Evolutionary conservation across 2,329 filamentous ascomycete species (phyloP), one percentile per base, ranked within the genome.

Genomic region (Diaporthe citrichinensis): DNA sequence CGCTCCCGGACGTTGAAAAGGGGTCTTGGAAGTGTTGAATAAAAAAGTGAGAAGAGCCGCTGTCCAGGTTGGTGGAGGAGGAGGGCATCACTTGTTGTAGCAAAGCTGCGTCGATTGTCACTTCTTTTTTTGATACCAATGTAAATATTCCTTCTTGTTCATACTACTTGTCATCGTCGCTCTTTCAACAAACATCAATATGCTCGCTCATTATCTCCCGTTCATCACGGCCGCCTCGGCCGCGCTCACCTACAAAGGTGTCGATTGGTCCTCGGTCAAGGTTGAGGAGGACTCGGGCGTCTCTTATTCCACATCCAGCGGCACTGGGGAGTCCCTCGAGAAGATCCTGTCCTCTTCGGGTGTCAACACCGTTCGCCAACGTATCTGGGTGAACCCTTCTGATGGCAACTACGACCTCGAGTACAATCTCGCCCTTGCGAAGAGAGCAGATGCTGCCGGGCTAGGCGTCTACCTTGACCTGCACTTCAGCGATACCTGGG

Each of bases 401-500:
- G 88, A 90, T 78, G 91, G 92, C 61, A 87, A 88, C 78, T 95
- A 95, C 82, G 89, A 93, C 82, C 86, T 94, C 57, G 90, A 90
- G 75, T 95, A 95, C 84, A 94, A 94, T 81, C 81, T 95, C 77
- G 84, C 89, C 73, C 87, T 95, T n/a, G 93, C 91, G 4, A 89
- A 89, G 81, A 88, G 93, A 69, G 92, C 92, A 4, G 88, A 91
- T 78, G 89, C 90, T 3, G 91, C 89, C 0, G 93, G 92, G 0
- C 81, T 95, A 72, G 86, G 85, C 2, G 85, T 94, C 51, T 90
- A 89, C 79, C 84, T 94, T 25, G 90, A 93, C 78, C 84, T 94
- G 76, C 92, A 94, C 82, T 91, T 90, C 79, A 91, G 89, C 81
- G 92, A 94, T 83, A 93, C 90, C 1, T 94, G 92, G 93, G 93